Base-by-base conservation (phyloP, 768 basidiomycete genomes). In the Psilocybe tampanensis region DNA sequence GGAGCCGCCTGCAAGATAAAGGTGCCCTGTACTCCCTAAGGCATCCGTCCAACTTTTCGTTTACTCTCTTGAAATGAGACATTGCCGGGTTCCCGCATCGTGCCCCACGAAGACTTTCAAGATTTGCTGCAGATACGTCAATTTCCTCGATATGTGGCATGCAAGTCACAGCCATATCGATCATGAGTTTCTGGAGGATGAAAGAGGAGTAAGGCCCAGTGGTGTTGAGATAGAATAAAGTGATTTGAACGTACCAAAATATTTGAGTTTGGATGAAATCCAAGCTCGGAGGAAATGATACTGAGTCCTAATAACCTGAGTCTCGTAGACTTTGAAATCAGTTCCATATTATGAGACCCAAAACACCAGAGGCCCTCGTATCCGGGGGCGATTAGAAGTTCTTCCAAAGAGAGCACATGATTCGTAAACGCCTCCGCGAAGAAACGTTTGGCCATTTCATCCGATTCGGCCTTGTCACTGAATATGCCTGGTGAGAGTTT, bases 171-270 rank as follows among this genome's bases (percentile, higher is more conserved):
- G 50, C 54, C 21, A 33, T 47, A 24, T 54, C 58, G 7, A 59
- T 22, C n/a, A 59, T 18, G 21, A 44, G 48, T 51, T 50, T 52
- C 52, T 54, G 50, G 19, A 21, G 22, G n/a, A n/a, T 17, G 44
- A 19, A 21, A 45, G n/a, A 7, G 29, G 17, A 21, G 3, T n/a
- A n/a, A n/a, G n/a, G n/a, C n/a, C n/a, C n/a, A n/a, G n/a, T n/a
- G n/a, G n/a, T n/a, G n/a, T n/a, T n/a, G n/a, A n/a, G n/a, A n/a
- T n/a, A n/a, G n/a, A n/a, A n/a, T n/a, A n/a, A n/a, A n/a, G n/a
- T n/a, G n/a, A n/a, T n/a, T n/a, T n/a, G n/a, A 26, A 50, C 58
- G 51, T 24, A 59, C 58, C 23, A 59, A 47, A 24, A 18, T 48
- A 39, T 59, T 41, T 29, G 36, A 15, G 2, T 56, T 17, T 34